These are phyloP conservation scores for Fusarium redolens DNA, from an alignment of 2,329 filamentous ascomycete genomes.

Conservation along the genomic window DNA sequence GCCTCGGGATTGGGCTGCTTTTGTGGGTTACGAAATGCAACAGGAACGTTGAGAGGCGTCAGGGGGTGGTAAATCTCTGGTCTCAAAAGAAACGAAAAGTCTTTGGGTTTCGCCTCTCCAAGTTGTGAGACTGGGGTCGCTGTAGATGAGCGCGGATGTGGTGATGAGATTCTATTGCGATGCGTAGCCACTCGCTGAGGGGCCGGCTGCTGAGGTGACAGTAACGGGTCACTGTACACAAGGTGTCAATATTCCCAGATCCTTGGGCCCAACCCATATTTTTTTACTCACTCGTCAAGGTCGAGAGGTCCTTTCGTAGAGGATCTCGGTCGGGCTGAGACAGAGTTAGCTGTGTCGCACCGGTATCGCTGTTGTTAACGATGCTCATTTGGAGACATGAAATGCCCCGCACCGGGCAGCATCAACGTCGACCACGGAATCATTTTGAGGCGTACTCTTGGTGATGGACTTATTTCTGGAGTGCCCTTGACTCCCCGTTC, in stretches of 20 bases:
- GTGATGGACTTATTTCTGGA: constrained; percentile 53
- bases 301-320: constrained; percentile 85
- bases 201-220: constrained; percentile 46
- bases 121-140: constrained; percentile 47
- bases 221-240: constrained; percentile 41
- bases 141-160: constrained; percentile 40
- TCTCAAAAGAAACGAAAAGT: constrained; percentile 83
- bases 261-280: background rate
- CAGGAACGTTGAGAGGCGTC: constrained; percentile 69
- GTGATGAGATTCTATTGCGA: constrained; percentile 42
- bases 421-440: background rate
- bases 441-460: constrained; percentile 47
- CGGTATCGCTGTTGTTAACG: constrained; percentile 2
- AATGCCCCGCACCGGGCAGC: background rate
- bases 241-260: background rate
- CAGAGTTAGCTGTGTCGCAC: constrained; percentile 31
- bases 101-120: constrained; percentile 60
- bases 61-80: constrained; percentile 87
- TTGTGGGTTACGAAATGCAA: constrained; percentile 75
- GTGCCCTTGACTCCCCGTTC: constrained; percentile 48
- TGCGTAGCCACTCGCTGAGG: constrained; percentile 35
- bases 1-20: constrained; percentile 72
- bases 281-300: constrained; percentile 72
- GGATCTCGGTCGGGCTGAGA: constrained; percentile 69
- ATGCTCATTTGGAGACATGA: background rate